phyloP scores from a whole-genome alignment of 768 basidiomycete species.

The Leccinum arenicola region DNA sequence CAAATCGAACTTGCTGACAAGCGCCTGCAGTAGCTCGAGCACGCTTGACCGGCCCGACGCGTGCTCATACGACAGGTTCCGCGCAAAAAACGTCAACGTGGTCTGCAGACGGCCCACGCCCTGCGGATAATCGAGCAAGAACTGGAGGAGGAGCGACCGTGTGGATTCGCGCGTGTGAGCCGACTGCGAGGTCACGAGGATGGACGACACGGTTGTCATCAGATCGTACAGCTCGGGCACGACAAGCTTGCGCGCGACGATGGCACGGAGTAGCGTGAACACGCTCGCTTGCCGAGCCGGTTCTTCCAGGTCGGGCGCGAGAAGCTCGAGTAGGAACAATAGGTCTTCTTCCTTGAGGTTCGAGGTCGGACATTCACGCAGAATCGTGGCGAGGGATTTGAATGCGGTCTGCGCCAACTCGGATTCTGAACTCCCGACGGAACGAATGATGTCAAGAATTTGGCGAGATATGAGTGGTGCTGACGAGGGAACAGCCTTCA shows the following conservation, averaged over 20 bases:
- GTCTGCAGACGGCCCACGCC: slow-evolving; percentile 86
- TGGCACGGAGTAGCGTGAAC: slow-evolving; percentile 86
- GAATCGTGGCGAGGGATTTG: slow-evolving; percentile 77
- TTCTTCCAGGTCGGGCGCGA: slow-evolving; percentile 90
- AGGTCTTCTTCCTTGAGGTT: slow-evolving; percentile 89
- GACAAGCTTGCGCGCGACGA: slow-evolving; percentile 87
- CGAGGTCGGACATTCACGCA: slow-evolving; percentile 84
- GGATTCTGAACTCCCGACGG: slow-evolving; percentile 82
- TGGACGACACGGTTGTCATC: slow-evolving; percentile 89
- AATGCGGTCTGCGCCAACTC: slow-evolving; percentile 88
- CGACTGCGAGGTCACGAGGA: slow-evolving; percentile 93
- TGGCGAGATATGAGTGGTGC: slow-evolving; percentile 83
- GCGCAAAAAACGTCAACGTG: slow-evolving; percentile 88
- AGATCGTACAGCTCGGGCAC: slow-evolving; percentile 96
- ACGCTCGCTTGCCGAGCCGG: slow-evolving; percentile 79
- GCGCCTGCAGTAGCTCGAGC: slow-evolving; percentile 84
- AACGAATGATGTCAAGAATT: slow-evolving; percentile 77
- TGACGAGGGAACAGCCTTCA: slow-evolving; percentile 70
- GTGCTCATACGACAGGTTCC: slow-evolving; percentile 86
- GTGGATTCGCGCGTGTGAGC: slow-evolving; percentile 88
- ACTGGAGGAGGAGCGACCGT: slow-evolving; percentile 84
- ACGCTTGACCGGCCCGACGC: slow-evolving; percentile 93
- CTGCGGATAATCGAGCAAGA: slow-evolving; percentile 96
- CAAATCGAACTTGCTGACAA: slow-evolving; percentile 81
- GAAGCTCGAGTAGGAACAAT: slow-evolving; percentile 78